phyloP scores from a whole-genome alignment of 2,329 filamentous ascomycete genomes.

The Aureobasidium mangrovei region DNA sequence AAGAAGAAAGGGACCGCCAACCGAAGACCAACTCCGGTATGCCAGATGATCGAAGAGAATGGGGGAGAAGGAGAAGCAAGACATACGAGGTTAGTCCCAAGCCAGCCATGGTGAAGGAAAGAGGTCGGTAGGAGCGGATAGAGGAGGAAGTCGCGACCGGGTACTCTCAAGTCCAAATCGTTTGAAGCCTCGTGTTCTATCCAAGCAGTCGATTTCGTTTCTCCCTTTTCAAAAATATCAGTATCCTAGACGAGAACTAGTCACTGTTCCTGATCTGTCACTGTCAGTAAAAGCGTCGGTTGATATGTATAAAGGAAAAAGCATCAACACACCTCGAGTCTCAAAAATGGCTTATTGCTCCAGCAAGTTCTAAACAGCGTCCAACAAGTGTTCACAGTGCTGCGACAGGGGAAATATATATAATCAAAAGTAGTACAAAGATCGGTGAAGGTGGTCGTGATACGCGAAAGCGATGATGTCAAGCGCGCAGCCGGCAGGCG shows the following conservation, averaged over 20 bases:
- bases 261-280: no score
- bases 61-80: neutral
- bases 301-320: no score
- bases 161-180: neutral
- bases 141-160: slow-evolving; percentile 5
- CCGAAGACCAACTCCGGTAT: neutral
- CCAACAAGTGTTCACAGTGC: neutral
- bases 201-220: neutral
- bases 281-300: no score
- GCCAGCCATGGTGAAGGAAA: slow-evolving; percentile 3
- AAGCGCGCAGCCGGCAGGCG: neutral
- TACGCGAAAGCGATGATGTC: slow-evolving; percentile 4
- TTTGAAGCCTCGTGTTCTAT: neutral
- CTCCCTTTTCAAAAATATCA: neutral
- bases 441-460: slow-evolving; percentile 10
- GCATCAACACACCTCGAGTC: no score
- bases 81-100: slow-evolving; percentile 11
- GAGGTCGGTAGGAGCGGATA: slow-evolving; percentile 3
- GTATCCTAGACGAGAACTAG: no score
- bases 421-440: slow-evolving; percentile 6
- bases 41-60: neutral
- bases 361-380: no score
- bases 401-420: neutral
- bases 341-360: no score
- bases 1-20: no score